Conservation (phyloP, 1,284 basidiomycete genomes). For the Schizopora paradoxa region DNA sequence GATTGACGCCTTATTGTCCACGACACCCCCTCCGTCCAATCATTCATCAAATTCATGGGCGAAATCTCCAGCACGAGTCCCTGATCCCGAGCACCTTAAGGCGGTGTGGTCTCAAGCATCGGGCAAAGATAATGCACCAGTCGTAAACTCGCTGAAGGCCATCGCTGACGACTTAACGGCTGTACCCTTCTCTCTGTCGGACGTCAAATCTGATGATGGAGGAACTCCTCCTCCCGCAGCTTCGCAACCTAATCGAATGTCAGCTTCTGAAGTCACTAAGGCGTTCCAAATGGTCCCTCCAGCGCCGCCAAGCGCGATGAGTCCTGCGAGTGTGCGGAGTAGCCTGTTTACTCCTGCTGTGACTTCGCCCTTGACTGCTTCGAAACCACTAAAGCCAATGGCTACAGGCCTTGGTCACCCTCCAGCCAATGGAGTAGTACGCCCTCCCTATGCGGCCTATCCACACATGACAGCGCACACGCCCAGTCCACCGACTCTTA, state of each 20-base stretch:
- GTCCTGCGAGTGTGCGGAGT: slow-evolving; percentile 2
- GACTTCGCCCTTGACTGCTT: slow-evolving; percentile 31
- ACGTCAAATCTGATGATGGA: slow-evolving; percentile 77
- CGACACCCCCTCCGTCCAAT: slow-evolving; percentile 18
- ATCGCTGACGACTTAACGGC: slow-evolving; percentile 73
- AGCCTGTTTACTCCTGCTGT: slow-evolving; percentile 9
- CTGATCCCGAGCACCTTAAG: slow-evolving; percentile 75
- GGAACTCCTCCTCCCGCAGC: slow-evolving; percentile 65
- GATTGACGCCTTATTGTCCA: slow-evolving; percentile 12
- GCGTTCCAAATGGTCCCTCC: slow-evolving; percentile 77
- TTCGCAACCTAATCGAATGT: slow-evolving; percentile 61
- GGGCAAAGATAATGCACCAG: slow-evolving; percentile 53
- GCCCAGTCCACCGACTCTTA: slow-evolving; percentile 46
- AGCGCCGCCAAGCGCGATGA: slow-evolving; percentile 35
- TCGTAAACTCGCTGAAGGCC: slow-evolving; percentile 72
- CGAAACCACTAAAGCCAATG: slow-evolving; percentile 26
- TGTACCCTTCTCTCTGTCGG: slow-evolving; percentile 70
- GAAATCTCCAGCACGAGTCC: slow-evolving; percentile 57
- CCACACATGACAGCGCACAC: slow-evolving; percentile 65
- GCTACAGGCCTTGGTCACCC: slow-evolving; percentile 32
- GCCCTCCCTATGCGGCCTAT: slow-evolving; percentile 53
- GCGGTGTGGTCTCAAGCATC: slow-evolving; percentile 79
- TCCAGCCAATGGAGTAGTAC: slow-evolving; percentile 36
- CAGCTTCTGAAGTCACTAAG: slow-evolving; percentile 70
- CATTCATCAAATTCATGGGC: slow-evolving; percentile 40